Evolutionary conservation across 805 yeast species (phyloP).

Genomic region (Yarrowia yakushimensis): DNA sequence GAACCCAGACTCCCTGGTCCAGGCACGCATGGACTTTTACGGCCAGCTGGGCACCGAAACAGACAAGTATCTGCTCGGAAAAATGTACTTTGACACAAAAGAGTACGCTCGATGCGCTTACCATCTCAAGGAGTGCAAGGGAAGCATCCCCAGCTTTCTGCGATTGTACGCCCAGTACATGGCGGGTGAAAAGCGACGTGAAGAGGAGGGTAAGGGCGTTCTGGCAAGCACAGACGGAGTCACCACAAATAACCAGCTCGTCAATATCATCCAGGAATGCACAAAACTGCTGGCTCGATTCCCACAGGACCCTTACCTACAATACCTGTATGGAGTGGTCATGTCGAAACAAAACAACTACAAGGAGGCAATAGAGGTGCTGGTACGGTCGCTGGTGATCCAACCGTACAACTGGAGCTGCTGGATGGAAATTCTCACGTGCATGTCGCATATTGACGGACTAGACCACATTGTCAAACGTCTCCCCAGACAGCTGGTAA

Average conservation of each 20-base stretch:
- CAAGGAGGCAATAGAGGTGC: conserved; percentile 55
- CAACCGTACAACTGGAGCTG: conserved; percentile 93
- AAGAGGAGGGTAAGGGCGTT: conserved; percentile 70
- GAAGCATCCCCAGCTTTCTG: conserved; percentile 47
- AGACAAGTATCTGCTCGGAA: conserved; percentile 61
- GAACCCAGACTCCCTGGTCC: not conserved
- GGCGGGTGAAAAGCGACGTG: conserved; percentile 69
- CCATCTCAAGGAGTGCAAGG: conserved; percentile 49
- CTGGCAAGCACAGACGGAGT: conserved; percentile 39
- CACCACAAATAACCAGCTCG: conserved; percentile 37
- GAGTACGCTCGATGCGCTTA: conserved; percentile 79
- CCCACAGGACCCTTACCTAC: conserved; percentile 53
- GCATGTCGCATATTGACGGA: conserved; percentile 60
- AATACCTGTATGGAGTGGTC: conserved; percentile 69
- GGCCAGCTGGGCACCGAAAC: conserved; percentile 20
- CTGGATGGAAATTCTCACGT: conserved; percentile 74
- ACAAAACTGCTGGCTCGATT: conserved; percentile 29
- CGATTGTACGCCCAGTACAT: conserved; percentile 65
- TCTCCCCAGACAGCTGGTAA: conserved; percentile 32
- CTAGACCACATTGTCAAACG: conserved; percentile 33
- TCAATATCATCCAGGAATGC: conserved; percentile 42
- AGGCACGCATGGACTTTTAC: not conserved
- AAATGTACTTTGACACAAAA: conserved; percentile 70
- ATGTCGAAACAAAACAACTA: conserved; percentile 59
- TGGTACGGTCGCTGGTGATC: conserved; percentile 56